phyloP scores from a whole-genome alignment of 768 basidiomycete species.

The Guyanaporus albipodus region DNA sequence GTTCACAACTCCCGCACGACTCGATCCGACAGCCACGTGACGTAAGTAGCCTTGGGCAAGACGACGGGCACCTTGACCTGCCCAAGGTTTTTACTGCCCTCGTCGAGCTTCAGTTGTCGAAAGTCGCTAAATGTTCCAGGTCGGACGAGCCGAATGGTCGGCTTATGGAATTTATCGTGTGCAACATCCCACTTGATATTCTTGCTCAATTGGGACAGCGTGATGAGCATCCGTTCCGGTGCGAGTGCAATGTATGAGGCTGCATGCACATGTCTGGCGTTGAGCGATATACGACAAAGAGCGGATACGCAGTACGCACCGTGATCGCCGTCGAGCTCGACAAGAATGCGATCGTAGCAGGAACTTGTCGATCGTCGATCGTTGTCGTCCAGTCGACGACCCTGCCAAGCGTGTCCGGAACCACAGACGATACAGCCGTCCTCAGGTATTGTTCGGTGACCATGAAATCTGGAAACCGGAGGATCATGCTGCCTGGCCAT shows the following conservation, averaged over 20 bases:
- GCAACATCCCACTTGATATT: neutral
- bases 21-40: constrained; percentile 13
- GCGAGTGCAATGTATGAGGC: neutral
- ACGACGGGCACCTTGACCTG: constrained; percentile 23
- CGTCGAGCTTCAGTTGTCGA: constrained; percentile 14
- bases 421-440: neutral
- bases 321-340: constrained; percentile 4
- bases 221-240: constrained; percentile 4
- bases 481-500: neutral
- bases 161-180: constrained; percentile 1
- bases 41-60: constrained; percentile 7
- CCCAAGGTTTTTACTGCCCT: constrained; percentile 1
- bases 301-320: neutral
- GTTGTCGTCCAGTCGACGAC: constrained; percentile 9
- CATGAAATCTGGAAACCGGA: constrained; percentile 12
- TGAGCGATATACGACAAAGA: neutral
- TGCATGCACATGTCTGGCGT: neutral
- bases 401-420: neutral
- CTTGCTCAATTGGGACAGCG: neutral
- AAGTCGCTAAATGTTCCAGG: constrained; percentile 22
- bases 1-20: constrained; percentile 20
- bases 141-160: constrained; percentile 20
- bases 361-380: constrained; percentile 1
- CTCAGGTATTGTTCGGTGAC: constrained; percentile 12
- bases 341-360: constrained; percentile 11